phyloP scores from a whole-genome alignment of 2,329 filamentous ascomycete genomes.

The Penicillium sp. region DNA sequence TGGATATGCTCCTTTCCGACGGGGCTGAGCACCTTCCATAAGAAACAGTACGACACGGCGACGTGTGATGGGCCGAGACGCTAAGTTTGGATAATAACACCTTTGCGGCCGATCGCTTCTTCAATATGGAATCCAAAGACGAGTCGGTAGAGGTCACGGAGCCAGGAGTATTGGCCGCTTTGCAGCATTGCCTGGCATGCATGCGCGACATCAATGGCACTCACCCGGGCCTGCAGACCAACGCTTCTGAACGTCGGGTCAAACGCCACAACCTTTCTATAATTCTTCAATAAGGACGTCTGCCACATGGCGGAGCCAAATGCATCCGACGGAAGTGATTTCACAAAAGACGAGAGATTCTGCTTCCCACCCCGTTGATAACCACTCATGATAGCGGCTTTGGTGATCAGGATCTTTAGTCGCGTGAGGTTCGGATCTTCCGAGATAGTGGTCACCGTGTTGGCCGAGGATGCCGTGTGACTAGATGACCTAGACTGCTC shows the following conservation, averaged over 20 bases:
- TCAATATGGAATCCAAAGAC: conserved; percentile 84
- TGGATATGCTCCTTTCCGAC: background rate
- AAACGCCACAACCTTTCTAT: conserved; percentile 73
- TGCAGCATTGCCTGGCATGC: conserved; percentile 74
- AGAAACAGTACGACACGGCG: background rate
- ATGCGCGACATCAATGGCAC: conserved; percentile 73
- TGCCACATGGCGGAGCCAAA: conserved; percentile 76
- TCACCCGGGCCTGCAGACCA: conserved; percentile 35
- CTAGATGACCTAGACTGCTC: conserved; percentile 69
- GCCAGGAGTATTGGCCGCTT: conserved; percentile 71
- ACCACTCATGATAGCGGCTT: conserved; percentile 81
- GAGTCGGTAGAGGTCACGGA: conserved; percentile 76
- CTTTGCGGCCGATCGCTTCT: conserved; percentile 68
- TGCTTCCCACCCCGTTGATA: conserved; percentile 63
- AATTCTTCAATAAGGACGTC: conserved; percentile 69
- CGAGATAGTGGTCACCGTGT: conserved; percentile 44
- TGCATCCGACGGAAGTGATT: conserved; percentile 69
- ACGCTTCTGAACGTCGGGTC: conserved; percentile 65
- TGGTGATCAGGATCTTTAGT: conserved; percentile 75
- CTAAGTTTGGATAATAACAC: conserved; percentile 47
- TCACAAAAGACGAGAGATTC: conserved; percentile 72
- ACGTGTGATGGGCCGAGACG: background rate
- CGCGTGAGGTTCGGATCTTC: conserved; percentile 77
- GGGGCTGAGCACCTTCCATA: background rate
- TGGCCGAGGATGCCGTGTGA: conserved; percentile 48